Evolutionary conservation across 768 basidiomycete species (phyloP), one percentile per base, ranked within the genome.

Genomic region (Termitomyces titanicus): DNA sequence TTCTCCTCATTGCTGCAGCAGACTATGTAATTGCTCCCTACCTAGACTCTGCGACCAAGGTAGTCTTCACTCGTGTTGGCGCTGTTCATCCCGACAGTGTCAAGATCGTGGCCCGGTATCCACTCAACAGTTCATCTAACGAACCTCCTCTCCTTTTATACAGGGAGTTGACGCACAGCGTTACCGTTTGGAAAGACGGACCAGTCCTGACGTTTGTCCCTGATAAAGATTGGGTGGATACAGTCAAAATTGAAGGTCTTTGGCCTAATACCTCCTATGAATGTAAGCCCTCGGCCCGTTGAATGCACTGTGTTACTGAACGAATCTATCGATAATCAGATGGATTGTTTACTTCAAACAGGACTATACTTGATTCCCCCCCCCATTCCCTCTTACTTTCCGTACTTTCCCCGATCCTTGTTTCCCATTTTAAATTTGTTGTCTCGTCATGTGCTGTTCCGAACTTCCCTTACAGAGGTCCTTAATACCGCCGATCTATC

Each of bases 331-430:
- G 44, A 31, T 9, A 20, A 31, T 25, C 48, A 84, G 82, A 84
- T 68, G 72, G 68, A 31, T 61, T 72, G 61, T 78, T 64, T 61
- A 73, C 38, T 56, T 68, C 64, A 27, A 79, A 84, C 57, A 66
- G 69, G 38, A 76, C 77, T 3, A 46, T 75, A 54, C 73, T 84
- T 33, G 76, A 78, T n/a, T 80, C 79, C 65, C 81, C 65, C 81
- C 83, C 15, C 49, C 61, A 13, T 61, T 63, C 5, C 81, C 85
- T 7, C 77, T 88, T 44, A 66, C 68, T 20, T 91, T 92, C 74
- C 81, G 73, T 55, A 92, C 89, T 8, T 88, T 86, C 70, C 88
- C 89, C 3, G 89, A 92, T 65, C 78, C 85, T 8, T 75, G 80
- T 10, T 74, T 88, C 70, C 31, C 79, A 79, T 64, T 89, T 88